Percentiles rank a stretch among this genome's conserved stretches.
phyloP scores from a whole-genome alignment of 345 rosid genomes.

The Streptanthus diversifolius region DNA sequence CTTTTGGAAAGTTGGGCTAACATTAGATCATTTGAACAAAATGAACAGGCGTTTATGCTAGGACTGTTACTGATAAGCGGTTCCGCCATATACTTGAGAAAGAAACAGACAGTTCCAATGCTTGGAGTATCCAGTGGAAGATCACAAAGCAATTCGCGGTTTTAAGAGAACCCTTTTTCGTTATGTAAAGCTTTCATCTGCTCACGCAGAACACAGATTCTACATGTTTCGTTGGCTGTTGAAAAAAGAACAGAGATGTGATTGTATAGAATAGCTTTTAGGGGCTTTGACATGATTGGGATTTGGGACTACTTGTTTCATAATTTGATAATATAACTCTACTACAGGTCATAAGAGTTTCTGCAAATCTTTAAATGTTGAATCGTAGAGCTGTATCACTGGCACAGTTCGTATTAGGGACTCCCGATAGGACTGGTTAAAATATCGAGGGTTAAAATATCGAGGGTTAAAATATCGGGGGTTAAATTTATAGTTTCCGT shows the following conservation, averaged over 20 bases:
- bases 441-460: too few relatives aligned
- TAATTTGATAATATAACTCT: too few relatives aligned
- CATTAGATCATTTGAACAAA: background rate
- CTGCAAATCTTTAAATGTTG: too few relatives aligned
- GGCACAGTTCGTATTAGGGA: too few relatives aligned
- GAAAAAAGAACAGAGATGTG: background rate
- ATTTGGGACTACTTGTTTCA: background rate
- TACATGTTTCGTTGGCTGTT: conserved; percentile 2
- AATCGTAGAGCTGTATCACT: too few relatives aligned
- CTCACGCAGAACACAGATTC: background rate
- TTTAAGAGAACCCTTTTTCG: conserved; percentile 27
- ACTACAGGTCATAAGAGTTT: too few relatives aligned
- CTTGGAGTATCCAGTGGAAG: conserved; percentile 59
- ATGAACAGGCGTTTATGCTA: conserved; percentile 52
- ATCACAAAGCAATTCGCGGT: conserved; percentile 59
- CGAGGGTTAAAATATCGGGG: too few relatives aligned
- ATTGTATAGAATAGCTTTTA: conserved; percentile 25
- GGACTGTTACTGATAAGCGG: conserved; percentile 61
- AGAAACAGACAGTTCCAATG: conserved; percentile 47
- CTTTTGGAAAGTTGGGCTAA: background rate
- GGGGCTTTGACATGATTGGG: background rate
- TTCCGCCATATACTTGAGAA: conserved; percentile 55
- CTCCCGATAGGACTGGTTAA: too few relatives aligned
- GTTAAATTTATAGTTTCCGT: too few relatives aligned
- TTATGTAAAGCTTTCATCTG: conserved; percentile 22